These are phyloP conservation scores for Phalaenopsis hybrid DNA, from an alignment of 116 monocot genomes.

Conservation along the genomic window DNA sequence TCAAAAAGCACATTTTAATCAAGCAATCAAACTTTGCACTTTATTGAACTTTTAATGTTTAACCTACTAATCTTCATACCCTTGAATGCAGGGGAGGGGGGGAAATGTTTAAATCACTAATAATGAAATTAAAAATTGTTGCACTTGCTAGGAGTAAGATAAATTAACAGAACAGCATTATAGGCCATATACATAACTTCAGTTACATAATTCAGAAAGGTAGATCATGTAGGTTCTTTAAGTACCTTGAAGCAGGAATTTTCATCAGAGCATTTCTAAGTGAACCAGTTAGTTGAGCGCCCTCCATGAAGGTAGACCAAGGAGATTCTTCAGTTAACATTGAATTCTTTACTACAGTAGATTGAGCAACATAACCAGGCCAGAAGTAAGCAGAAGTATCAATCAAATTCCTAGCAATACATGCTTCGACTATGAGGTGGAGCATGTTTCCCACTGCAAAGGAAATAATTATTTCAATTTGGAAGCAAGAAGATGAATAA, in stretches of 20 bases:
- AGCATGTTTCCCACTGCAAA: slow-evolving; percentile 74
- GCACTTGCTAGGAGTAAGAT: background rate
- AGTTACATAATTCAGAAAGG: background rate
- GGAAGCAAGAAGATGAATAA: background rate
- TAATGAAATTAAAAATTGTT: background rate
- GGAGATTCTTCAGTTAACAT: slow-evolving; percentile 47
- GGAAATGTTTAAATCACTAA: background rate
- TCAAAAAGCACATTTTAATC: background rate
- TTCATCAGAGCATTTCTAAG: slow-evolving; percentile 62
- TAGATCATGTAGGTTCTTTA: background rate
- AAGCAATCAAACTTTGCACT: background rate
- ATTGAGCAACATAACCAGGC: slow-evolving; percentile 69
- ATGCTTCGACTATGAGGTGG: slow-evolving; percentile 92
- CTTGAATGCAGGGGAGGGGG: background rate
- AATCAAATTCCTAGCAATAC: slow-evolving; percentile 77
- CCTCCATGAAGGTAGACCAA: slow-evolving; percentile 83
- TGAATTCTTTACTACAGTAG: slow-evolving; percentile 33
- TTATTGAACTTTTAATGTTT: background rate
- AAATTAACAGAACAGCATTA: background rate
- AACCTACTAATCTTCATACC: background rate
- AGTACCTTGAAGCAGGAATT: slow-evolving; percentile 85
- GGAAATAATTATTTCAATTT: background rate
- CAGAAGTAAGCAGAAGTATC: slow-evolving; percentile 95
- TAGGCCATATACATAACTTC: background rate
- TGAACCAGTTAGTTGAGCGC: slow-evolving; percentile 40